Base-by-base conservation (phyloP, 1,284 basidiomycete genomes). In the Cutaneotrichosporon cyanovorans region DNA sequence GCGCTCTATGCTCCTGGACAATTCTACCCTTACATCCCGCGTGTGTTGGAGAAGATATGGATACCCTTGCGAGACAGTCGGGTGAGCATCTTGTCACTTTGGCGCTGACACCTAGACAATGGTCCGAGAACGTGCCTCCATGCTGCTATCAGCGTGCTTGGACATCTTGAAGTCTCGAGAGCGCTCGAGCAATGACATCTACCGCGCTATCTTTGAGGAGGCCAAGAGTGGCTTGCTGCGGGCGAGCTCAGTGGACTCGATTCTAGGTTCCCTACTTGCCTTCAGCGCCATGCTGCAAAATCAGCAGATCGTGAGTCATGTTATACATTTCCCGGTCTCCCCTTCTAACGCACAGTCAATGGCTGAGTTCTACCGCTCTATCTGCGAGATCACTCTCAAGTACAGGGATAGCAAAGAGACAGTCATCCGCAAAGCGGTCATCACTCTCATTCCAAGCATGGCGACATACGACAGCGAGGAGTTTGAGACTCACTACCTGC, bases 401-500 rank as follows among this genome's bases (percentile, higher is more conserved):
- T 91, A 90, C 75, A 84, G 84, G 65, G 80, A 84, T n/a, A 85
- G 88, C 66, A 80, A 87, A 56, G 92, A 97, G 61, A 75, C 80
- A 18, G 79, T 88, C 28, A 85, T 97, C 48, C 81, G 89, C 45
- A 87, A 88, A 71, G 88, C 89, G 72, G 90, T 96, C 51, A 91
- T 96, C 61, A 85, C 87, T 2, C 79, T 96, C 59, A 91, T 96
- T 39, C 91, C 92, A 0, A 87, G 85, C 7, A 80, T 96, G 59
- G 91, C 91, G n/a, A 82, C 84, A 2, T 97, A 95, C 67, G 89
- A 96, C 66, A 86, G 86, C 3, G 82, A 87, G 66, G 87, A 85
- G 5, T 97, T 97, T 62, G 83, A 84, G 34, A 83, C 87, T 53
- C 83, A 86, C 61, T 90, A 88, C 65, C 76, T 96, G 11, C 87